phyloP scores from a whole-genome alignment of 106 monocot species.

The Amphibolis antarctica region DNA sequence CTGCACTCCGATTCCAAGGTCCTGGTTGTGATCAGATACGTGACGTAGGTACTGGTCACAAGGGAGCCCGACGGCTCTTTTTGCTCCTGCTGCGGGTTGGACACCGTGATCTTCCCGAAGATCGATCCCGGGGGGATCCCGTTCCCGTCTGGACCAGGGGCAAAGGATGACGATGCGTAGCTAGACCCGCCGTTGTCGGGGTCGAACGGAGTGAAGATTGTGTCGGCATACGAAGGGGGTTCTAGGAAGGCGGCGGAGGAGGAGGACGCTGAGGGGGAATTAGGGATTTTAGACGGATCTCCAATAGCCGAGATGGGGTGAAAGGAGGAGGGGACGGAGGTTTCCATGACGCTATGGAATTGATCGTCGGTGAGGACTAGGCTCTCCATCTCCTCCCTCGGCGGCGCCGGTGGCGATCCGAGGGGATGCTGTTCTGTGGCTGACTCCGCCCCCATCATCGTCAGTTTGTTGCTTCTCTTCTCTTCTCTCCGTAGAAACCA shows the following conservation, averaged over 20 bases:
- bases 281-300: slow-evolving; percentile 13
- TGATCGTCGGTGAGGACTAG: slow-evolving; percentile 34
- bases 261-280: slow-evolving; percentile 8
- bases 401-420: neutral
- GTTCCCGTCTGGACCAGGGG: slow-evolving; percentile 1
- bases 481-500: neutral
- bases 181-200: slow-evolving; percentile 1
- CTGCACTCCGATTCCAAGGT: slow-evolving; percentile 11
- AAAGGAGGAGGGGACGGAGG: slow-evolving; percentile 4
- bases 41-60: slow-evolving; percentile 48
- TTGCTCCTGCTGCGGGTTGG: slow-evolving; percentile 62
- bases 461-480: neutral
- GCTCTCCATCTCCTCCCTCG: slow-evolving; percentile 21
- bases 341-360: slow-evolving; percentile 12
- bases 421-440: neutral
- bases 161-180: slow-evolving; percentile 7
- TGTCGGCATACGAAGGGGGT: slow-evolving; percentile 80
- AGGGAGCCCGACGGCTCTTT: slow-evolving; percentile 52
- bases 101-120: slow-evolving; percentile 54
- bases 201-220: slow-evolving; percentile 31
- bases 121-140: slow-evolving; percentile 13
- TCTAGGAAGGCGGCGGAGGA: slow-evolving; percentile 44
- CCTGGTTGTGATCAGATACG: slow-evolving; percentile 58
- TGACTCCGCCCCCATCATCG: slow-evolving; percentile 3
- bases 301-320: slow-evolving; percentile 5